A percentile compares a stretch with the other conserved stretches of the same genome.
Evolutionary conservation across 2,329 filamentous ascomycete species (phyloP).

Genomic region (Lecanicillium sp.): DNA sequence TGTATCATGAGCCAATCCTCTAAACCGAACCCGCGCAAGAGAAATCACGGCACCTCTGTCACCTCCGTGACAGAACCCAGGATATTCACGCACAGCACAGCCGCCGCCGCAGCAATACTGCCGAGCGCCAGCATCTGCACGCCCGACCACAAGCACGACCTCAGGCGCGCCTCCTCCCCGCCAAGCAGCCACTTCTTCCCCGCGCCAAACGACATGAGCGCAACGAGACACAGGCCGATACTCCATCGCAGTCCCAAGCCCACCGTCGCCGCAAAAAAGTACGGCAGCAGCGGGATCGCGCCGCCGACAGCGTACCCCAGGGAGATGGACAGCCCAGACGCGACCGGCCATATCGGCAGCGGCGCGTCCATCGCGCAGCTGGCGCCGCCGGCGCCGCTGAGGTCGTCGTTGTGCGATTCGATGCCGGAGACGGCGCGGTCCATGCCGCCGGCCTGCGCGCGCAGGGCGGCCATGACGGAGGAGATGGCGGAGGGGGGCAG

Average conservation of each 20-base stretch:
- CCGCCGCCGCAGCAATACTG: slow-evolving; percentile 26
- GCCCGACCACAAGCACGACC: slow-evolving; percentile 24
- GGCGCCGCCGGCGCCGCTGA: not conserved
- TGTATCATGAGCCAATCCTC: no score
- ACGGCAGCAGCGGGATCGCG: slow-evolving; percentile 55
- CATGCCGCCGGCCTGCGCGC: slow-evolving; percentile 26
- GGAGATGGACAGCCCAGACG: slow-evolving; percentile 54
- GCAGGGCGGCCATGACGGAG: slow-evolving; percentile 22
- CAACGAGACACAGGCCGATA: slow-evolving; percentile 46
- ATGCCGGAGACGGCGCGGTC: slow-evolving; percentile 20
- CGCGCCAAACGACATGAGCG: slow-evolving; percentile 52
- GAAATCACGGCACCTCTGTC: not conserved
- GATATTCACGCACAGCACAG: slow-evolving; percentile 25
- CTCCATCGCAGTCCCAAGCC: slow-evolving; percentile 44
- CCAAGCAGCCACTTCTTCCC: slow-evolving; percentile 42
- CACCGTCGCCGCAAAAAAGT: slow-evolving; percentile 45
- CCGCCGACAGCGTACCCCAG: slow-evolving; percentile 58
- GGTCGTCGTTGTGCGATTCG: slow-evolving; percentile 14
- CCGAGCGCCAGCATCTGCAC: slow-evolving; percentile 31
- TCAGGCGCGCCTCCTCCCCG: slow-evolving; percentile 12
- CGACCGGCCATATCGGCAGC: slow-evolving; percentile 29
- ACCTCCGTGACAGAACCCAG: slow-evolving; percentile 16
- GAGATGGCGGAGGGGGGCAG: slow-evolving; percentile 20
- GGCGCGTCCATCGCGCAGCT: slow-evolving; percentile 18
- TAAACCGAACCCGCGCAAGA: not conserved